Evolutionary conservation across 345 rosid species (phyloP).

Genomic region (Salix suchowensis): DNA sequence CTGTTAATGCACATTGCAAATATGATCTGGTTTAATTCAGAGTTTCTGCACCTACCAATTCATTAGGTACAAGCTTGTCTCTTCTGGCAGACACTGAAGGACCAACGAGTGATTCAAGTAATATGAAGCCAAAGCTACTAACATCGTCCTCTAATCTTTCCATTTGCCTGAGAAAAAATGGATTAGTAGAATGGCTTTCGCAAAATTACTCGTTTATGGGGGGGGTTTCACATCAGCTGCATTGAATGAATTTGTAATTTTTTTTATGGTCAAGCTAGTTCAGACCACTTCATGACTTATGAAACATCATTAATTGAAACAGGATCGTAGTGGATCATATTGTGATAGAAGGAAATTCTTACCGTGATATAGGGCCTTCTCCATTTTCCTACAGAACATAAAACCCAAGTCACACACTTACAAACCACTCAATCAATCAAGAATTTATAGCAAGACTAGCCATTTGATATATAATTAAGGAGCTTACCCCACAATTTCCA

Average conservation of each 20-base stretch:
- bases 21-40: neutral
- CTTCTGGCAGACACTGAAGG: slow-evolving; percentile 22
- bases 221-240: neutral
- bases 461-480: neutral
- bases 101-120: slow-evolving; percentile 38
- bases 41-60: slow-evolving; percentile 29
- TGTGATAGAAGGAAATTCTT: slow-evolving; percentile 4
- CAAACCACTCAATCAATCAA: neutral
- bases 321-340: neutral
- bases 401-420: slow-evolving; percentile 7
- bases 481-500: slow-evolving; percentile 31
- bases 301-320: neutral
- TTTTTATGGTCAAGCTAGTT: neutral
- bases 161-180: slow-evolving; percentile 30
- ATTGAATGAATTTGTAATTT: neutral
- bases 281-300: neutral
- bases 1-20: neutral
- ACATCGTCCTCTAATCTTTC: slow-evolving; percentile 43
- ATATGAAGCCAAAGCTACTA: slow-evolving; percentile 42
- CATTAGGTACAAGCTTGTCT: slow-evolving; percentile 23
- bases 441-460: neutral
- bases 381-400: slow-evolving; percentile 28
- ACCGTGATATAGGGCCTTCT: slow-evolving; percentile 36
- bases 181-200: neutral
- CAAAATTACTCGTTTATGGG: no score